Base-by-base conservation (phyloP, 768 basidiomycete genomes). In the Royoungia palumana region DNA sequence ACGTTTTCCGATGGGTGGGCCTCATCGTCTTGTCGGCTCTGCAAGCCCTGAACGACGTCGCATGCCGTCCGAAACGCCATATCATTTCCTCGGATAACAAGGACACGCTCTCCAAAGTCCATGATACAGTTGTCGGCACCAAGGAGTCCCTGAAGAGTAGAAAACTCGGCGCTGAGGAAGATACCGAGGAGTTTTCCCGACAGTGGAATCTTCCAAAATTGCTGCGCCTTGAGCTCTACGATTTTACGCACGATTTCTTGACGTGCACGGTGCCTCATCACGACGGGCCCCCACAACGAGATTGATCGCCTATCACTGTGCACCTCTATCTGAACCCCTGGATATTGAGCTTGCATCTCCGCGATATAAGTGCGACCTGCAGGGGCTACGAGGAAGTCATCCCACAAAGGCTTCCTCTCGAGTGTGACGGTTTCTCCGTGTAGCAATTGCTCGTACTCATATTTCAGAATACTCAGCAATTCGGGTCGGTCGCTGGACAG, bases 401-500 rank as follows among this genome's bases (percentile, higher is more conserved):
- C 83, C 87, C 87, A 91, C 8, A 78, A 67, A 2, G 73, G 66
- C 35, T 76, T 75, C 24, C 75, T 79, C 38, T 80, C 73, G 16
- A 76, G 57, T 22, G 66, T 72, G 28, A 87, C 62, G 3, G 75
- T 67, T 53, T 89, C 83, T 1, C 88, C 87, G 3, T 73, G 76
- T 0, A 85, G 59, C 11, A 84, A 68, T n/a, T 71, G 72, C 58
- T 87, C 85, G 19, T 88, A 73, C 52, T 81, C 73, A 3, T 69
- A 61, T 56, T 87, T 89, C 44, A 87, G 72, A 35, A 62, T 64
- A 0, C 78, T 77, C 2, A 91, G 61, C 7, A 76, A 67, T 44
- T 73, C 73, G 11, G 77, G 56, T 11, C 75, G 72, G 12, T 78
- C 74, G 0, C 80, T 78, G 2, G 71, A 75, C 1, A 89, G 51